Base-by-base conservation (phyloP, 495 filamentous ascomycete genomes). In the Podospora pseudocomata region DNA sequence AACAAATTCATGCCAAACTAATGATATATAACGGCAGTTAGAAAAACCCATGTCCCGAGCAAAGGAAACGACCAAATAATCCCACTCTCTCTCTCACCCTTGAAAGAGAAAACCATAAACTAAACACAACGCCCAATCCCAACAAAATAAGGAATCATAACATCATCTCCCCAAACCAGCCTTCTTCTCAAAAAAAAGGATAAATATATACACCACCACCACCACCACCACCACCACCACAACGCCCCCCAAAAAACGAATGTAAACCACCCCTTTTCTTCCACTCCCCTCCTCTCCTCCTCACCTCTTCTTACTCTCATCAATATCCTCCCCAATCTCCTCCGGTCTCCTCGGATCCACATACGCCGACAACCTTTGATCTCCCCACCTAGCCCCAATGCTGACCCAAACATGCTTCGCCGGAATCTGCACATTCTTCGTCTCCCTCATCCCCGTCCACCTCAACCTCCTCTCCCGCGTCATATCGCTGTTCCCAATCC, bases 341-440 rank as follows among this genome's bases (percentile, higher is more conserved):
- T 72, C 71, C 18, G 85, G 84, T 23, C 75, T 79, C 67, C 79
- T 76, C 27, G 84, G 85, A 68, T 87, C 84, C 55, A 87, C 82
- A 63, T 80, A 75, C n/a, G 82, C 79, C 16, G 80, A 81, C 66
- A 80, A 72, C 32, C 84, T 75, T 64, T 80, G 84, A 79, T 96
- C 92, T 2, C 91, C 92, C 70, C 87, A 86, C 60, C 86, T 85
- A 9, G 91, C 90, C 4, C 92, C 92, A 53, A 95, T 90, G 0
- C 88, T 92, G 4, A 91, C 91, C 92, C 92, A 95, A 19, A 93
- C 91, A 64, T 90, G 87, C 78, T 93, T 94, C 59, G 81, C 79
- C 0, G 84, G 84, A 15, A 78, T 77, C 60, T 85, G 87, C 13
- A 85, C 83, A 59, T 85, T 82, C 53, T 83, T 80, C n/a, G 85